Evolutionary conservation across 805 yeast species (phyloP), one percentile per base, ranked within the genome.

Genomic region (Hanseniaspora taiwanica): DNA sequence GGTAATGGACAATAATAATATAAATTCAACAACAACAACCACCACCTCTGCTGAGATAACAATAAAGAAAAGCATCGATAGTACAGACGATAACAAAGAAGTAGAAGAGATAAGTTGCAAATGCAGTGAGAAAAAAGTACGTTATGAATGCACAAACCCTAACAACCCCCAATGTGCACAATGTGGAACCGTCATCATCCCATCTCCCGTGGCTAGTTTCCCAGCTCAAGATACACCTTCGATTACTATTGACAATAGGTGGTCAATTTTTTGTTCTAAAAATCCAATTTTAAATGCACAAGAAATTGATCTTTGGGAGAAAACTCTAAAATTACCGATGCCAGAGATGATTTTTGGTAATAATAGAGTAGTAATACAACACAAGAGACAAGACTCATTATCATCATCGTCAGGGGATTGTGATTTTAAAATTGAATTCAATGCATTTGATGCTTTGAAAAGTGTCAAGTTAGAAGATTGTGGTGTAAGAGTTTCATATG

Each of bases 331-430:
- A 40, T 74, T 89, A 45, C 94, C 97, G 0, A 61, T 89, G 34
- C 99, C 99, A 1, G 99, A 91, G 57, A 91, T 91, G 97, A 86
- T 91, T 5, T 91, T 91, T 62, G 97, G 97, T 8, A 75, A 82
- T 48, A 87, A 82, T 54, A 60, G 61, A 42, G 75, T 86, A 9
- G 70, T 66, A 38, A 54, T 86, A 9, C 64, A 60, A 38, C 68
- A 72, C 44, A 46, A 49, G 3, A 41, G 46, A 9, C 23, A 35
- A 20, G 27, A 35, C 7, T 3, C 21, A 7, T 34, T n/a, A n/a
- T n/a, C n/a, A n/a, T n/a, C n/a, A n/a, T n/a, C n/a, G n/a, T n/a
- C n/a, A n/a, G n/a, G 27, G 17, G 37, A 37, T 14, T 50, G 64
- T 37, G 61, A 60, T 27, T 72, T 72, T 64, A 45, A 56, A 27